Evolutionary conservation across 495 filamentous ascomycete genomes (phyloP).

Genomic region (Aspergillus funiculosus): DNA sequence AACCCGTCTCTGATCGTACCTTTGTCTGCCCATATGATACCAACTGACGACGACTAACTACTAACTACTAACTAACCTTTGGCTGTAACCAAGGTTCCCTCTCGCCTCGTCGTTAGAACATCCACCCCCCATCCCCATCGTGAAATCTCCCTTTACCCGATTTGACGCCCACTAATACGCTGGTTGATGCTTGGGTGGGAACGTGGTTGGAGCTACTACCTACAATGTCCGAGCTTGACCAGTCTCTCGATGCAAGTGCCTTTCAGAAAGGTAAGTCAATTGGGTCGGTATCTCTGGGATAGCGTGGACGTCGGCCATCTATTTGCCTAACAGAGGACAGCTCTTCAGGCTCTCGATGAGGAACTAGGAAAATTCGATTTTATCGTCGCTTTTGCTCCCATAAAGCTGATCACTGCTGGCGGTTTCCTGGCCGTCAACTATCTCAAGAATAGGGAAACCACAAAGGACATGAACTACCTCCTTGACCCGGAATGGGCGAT

Average conservation of each 20-base stretch:
- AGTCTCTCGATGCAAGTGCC: conserved; percentile 9
- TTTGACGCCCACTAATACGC: not conserved
- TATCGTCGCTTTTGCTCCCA: conserved; percentile 15
- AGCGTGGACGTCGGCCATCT: not conserved
- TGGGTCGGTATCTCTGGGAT: not conserved
- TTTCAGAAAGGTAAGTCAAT: conserved; percentile 12
- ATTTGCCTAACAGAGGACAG: conserved; percentile 6
- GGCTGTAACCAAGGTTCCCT: not conserved
- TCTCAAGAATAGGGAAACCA: conserved; percentile 12
- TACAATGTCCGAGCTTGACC: conserved; percentile 8
- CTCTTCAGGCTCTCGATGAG: conserved; percentile 13
- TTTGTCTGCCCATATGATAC: not conserved
- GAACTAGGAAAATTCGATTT: conserved; percentile 16
- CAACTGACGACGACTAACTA: too few relatives aligned
- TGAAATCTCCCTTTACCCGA: not conserved
- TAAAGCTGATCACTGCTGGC: conserved; percentile 12
- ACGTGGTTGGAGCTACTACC: not conserved
- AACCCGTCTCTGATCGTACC: not conserved
- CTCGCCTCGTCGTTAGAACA: not conserved
- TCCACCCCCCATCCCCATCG: too few relatives aligned
- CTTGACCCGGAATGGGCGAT: conserved; percentile 14
- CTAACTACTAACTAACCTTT: too few relatives aligned
- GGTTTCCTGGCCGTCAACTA: conserved; percentile 15
- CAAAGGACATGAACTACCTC: conserved; percentile 13
- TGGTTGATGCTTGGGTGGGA: conserved; percentile 5